Conservation (phyloP, 2,329 filamentous ascomycete species). For the Nemania bipapillata region DNA sequence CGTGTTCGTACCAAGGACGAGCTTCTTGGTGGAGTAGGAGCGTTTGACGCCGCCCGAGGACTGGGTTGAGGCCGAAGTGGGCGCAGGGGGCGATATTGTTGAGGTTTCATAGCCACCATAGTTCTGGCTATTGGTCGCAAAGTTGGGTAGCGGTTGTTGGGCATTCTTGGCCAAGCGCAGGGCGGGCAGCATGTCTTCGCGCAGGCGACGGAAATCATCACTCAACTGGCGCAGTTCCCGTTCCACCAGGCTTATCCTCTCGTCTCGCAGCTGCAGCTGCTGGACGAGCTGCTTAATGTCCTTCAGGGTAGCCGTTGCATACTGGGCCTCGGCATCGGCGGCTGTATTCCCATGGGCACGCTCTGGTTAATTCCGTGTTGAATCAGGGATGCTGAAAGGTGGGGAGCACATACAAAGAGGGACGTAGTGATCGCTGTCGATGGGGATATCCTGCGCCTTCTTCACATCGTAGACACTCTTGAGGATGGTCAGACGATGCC, state of each 20-base stretch:
- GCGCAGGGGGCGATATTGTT: slow-evolving; percentile 66
- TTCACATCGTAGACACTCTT: slow-evolving; percentile 98
- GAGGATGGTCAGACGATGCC: slow-evolving; percentile 91
- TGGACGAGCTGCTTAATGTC: slow-evolving; percentile 92
- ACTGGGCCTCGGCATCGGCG: slow-evolving; percentile 86
- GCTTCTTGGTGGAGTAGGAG: slow-evolving; percentile 80
- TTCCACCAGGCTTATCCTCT: slow-evolving; percentile 85
- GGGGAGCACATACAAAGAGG: slow-evolving; percentile 79
- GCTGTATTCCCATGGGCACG: slow-evolving; percentile 63
- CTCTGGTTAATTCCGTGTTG: slow-evolving; percentile 24
- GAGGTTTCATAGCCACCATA: slow-evolving; percentile 63
- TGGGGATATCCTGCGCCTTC: slow-evolving; percentile 87
- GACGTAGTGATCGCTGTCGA: slow-evolving; percentile 93
- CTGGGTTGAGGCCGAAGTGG: slow-evolving; percentile 64
- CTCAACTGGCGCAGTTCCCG: slow-evolving; percentile 83
- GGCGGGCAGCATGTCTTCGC: slow-evolving; percentile 91
- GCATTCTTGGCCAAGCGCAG: slow-evolving; percentile 91
- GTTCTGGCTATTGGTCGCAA: slow-evolving; percentile 54
- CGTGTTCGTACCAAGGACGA: slow-evolving; percentile 75
- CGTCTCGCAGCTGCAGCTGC: slow-evolving; percentile 87
- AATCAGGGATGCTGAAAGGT: slow-evolving; percentile 5
- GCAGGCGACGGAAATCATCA: slow-evolving; percentile 86
- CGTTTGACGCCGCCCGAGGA: slow-evolving; percentile 70
- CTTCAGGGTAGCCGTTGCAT: slow-evolving; percentile 87
- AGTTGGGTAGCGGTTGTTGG: slow-evolving; percentile 81